Percentiles rank a stretch among this genome's conserved stretches.
phyloP scores from a whole-genome alignment of 495 filamentous ascomycete species.

The Penicillium nucicola region DNA sequence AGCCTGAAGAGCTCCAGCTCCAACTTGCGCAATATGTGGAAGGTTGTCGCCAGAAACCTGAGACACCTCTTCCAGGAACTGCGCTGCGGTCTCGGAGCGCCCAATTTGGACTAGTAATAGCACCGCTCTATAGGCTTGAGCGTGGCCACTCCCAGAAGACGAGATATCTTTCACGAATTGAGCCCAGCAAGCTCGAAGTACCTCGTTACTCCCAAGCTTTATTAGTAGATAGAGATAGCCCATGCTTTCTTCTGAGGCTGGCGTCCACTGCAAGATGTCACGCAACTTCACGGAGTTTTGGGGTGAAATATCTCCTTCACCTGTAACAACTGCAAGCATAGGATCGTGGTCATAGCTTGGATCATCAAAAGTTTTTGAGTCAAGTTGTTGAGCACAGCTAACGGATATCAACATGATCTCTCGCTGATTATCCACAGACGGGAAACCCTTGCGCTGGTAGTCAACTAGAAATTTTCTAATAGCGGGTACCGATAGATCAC shows the following conservation, averaged over 20 bases:
- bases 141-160: conserved; percentile 2
- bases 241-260: background rate
- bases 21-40: conserved; percentile 22
- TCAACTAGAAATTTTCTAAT: conserved; percentile 23
- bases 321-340: conserved; percentile 26
- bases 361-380: conserved; percentile 19
- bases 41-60: conserved; percentile 16
- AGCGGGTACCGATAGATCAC: conserved; percentile 23
- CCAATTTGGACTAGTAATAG: conserved; percentile 14
- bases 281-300: conserved; percentile 12
- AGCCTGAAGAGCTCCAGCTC: conserved; percentile 1
- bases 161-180: conserved; percentile 9
- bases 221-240: conserved; percentile 23
- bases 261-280: conserved; percentile 19
- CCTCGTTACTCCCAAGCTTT: conserved; percentile 9
- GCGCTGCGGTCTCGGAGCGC: conserved; percentile 15
- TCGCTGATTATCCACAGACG: background rate
- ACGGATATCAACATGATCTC: conserved; percentile 15
- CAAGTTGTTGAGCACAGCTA: conserved; percentile 17
- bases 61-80: conserved; percentile 27
- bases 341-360: conserved; percentile 17
- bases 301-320: conserved; percentile 9
- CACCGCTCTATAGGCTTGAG: conserved; percentile 25
- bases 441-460: conserved; percentile 3
- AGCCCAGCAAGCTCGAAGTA: conserved; percentile 19